Percentiles rank a stretch among this genome's conserved stretches.
These are phyloP conservation scores for Diaporthe batatas DNA, from an alignment of 2,329 filamentous ascomycete species.

Conservation along the genomic window DNA sequence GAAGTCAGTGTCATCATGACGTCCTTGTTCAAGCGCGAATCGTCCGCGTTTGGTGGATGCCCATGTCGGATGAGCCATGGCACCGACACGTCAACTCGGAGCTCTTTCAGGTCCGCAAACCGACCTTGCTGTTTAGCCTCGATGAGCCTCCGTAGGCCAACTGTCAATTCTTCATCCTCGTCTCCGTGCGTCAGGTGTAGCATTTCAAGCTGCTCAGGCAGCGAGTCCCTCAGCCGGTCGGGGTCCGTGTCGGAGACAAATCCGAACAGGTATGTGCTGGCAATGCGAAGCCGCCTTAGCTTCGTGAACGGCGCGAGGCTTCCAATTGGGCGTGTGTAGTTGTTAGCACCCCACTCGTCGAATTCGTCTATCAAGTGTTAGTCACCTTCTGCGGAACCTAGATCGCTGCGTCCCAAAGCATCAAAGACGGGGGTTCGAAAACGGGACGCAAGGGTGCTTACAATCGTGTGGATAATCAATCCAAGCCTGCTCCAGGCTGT, in stretches of 20 bases:
- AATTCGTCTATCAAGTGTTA: conserved; percentile 3
- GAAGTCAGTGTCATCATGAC: background rate
- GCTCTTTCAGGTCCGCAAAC: conserved; percentile 4
- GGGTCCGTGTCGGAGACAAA: conserved; percentile 30
- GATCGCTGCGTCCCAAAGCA: background rate
- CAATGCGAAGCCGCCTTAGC: conserved; percentile 26
- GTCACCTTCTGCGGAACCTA: background rate
- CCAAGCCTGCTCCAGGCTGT: conserved; percentile 28
- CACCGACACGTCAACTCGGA: conserved; percentile 16
- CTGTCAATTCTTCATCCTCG: conserved; percentile 31
- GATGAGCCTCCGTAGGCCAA: conserved; percentile 22
- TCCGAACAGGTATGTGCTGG: conserved; percentile 34
- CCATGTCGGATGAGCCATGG: conserved; percentile 23
- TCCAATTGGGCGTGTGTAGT: conserved; percentile 25
- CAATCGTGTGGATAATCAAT: conserved; percentile 35
- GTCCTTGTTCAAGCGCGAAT: conserved; percentile 21
- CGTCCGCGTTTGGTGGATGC: conserved; percentile 13
- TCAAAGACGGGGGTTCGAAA: background rate
- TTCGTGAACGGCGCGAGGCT: conserved; percentile 8
- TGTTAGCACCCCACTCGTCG: conserved; percentile 33
- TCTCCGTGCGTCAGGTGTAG: conserved; percentile 31
- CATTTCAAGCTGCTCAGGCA: conserved; percentile 29
- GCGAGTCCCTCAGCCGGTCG: conserved; percentile 27
- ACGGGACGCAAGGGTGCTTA: background rate
- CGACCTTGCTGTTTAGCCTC: conserved; percentile 23